Evolutionary conservation across 768 basidiomycete genomes (phyloP), one percentile per base, ranked within the genome.

Genomic region (Gymnopilus junonius): DNA sequence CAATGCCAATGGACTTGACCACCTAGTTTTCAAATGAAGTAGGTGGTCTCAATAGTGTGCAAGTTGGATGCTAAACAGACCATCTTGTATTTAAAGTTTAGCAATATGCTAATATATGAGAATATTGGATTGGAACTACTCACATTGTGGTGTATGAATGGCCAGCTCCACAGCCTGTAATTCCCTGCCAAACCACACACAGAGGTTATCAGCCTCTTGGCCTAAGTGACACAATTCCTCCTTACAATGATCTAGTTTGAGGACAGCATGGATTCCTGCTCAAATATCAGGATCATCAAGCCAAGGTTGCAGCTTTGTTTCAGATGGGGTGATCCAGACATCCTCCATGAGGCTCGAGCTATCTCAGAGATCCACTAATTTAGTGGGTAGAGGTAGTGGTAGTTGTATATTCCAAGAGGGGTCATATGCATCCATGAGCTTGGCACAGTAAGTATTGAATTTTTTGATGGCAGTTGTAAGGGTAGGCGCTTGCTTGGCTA

Each of bases 281-380:
- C 71, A 71, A 2, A 78, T 68, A 8, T 71, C 65, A 2, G 51
- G n/a, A 51, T 81, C 75, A 8, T 74, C 66, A 0, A 80, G 67
- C 79, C 80, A 82, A 12, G 51, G 56, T 8, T 73, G 77, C 0
- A 66, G 56, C 4, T 61, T 46, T 2, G 31, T 62, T 0, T 32
- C 29, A 1, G 68, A 48, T 0, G 67, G 69, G 0, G 58, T 65
- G 4, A 79, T 76, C 79, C 79, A 81, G 0, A 82, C 71, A 55
- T 82, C 80, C 34, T 79, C 72, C 72, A 80, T 73, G 0, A 83
- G 66, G 0, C 27, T 55, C 0, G 74, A 43, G 29, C 66, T 43
- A 8, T 74, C 69, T 7, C 68, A 69, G 6, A 78, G 70, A 2
- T 60, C 50, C 1, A 59, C 51, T 0, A 83, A 61, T 21, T 76